Evolutionary conservation across 1,284 basidiomycete species (phyloP).

Genomic region (Ustilago sp.): DNA sequence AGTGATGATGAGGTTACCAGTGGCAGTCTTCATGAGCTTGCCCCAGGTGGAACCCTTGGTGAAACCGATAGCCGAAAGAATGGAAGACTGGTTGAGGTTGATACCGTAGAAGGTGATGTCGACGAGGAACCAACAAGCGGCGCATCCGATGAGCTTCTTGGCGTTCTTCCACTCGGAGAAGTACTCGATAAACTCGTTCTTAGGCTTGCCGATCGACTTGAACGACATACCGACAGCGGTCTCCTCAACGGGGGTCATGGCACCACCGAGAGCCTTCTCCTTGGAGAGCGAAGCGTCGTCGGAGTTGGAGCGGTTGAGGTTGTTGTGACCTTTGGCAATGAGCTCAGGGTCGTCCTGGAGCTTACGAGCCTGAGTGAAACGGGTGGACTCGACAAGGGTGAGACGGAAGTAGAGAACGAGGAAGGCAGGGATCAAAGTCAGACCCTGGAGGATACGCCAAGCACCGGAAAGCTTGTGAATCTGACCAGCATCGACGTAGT

Average conservation of each 20-base stretch:
- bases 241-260: conserved; percentile 46
- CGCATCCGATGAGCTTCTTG: conserved; percentile 60
- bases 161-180: conserved; percentile 63
- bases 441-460: conserved; percentile 69
- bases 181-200: conserved; percentile 56
- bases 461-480: conserved; percentile 64
- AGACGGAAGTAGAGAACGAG: conserved; percentile 73
- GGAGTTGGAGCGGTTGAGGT: conserved; percentile 68
- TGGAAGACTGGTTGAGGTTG: conserved; percentile 81
- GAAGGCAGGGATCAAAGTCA: conserved; percentile 60
- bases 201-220: conserved; percentile 55
- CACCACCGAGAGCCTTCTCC: conserved; percentile 50
- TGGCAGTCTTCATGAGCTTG: conserved; percentile 74
- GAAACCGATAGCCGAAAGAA: conserved; percentile 77
- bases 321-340: conserved; percentile 74
- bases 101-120: conserved; percentile 84
- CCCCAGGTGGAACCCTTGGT: conserved; percentile 68
- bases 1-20: conserved; percentile 69
- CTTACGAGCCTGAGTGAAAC: conserved; percentile 83
- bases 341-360: conserved; percentile 84
- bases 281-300: conserved; percentile 52
- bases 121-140: conserved; percentile 67
- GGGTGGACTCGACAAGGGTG: conserved; percentile 73
- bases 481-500: conserved; percentile 51
- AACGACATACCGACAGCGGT: conserved; percentile 61